Base-by-base conservation (phyloP, 139 green algal genomes). In the Haematococcus lacustris region DNA sequence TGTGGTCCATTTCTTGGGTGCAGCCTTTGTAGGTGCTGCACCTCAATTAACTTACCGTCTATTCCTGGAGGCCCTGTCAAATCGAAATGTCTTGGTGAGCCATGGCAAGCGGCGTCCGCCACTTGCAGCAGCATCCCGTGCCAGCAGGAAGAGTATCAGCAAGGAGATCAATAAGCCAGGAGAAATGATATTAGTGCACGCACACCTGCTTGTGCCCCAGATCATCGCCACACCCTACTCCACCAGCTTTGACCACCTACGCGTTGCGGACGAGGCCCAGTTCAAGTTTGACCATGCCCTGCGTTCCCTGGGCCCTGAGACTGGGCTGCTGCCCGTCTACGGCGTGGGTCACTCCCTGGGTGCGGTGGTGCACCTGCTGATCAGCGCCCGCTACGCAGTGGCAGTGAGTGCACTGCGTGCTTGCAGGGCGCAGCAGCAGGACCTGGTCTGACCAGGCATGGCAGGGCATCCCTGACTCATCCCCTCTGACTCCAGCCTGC, bases 311-410 rank as follows among this genome's bases (percentile, higher is more conserved):
- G 73, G 72, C 51, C 59, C 71, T 35, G 63, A 82, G 59, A 62
- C 83, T 26, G 9, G 66, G 1, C 38, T 59, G 38, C 79, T 97
- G 70, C 91, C 90, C 25, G 72, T 90, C 5, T 97, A 89, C 71
- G 93, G 91, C 7, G 70, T 97, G 67, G 93, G 94, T 2, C 94
- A 98, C 84, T 94, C 86, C 39, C 78, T 97, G 78, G 93, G 93
- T 0, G 68, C 86, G 2, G 80, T 95, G 41, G 76, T 96, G 38
- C 93, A 97, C 70, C 66, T 94, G 59, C 83, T 98, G 38, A 93
- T 97, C 67, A 86, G 77, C 78, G 80, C 85, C 25, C 81, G 90
- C 61, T 97, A 96, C 76, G 70, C 85, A 13, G 74, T 88, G 59
- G 68, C 73, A 62, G 76, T 71, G 51, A 34, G 73, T 23, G 5